Evolutionary conservation across 805 yeast species (phyloP), one percentile per base, ranked within the genome.

Genomic region (Maudiozyma pseudohumilis): DNA sequence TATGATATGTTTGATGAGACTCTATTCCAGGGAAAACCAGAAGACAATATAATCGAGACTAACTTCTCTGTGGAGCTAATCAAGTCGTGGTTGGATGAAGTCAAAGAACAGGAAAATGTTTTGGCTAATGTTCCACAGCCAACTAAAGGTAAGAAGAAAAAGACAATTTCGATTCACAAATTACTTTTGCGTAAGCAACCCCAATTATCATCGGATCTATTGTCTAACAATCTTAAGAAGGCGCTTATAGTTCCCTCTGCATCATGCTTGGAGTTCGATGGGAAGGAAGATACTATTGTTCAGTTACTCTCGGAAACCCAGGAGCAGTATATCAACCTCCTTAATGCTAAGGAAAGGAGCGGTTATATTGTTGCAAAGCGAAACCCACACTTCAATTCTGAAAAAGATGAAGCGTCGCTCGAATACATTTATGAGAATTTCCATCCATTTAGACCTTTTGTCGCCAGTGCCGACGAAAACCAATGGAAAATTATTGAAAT

Each of bases 131-230:
- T 34, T 12, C 46, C 46, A 4, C 22, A 45, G n/a, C 30, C 36
- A 10, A 29, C 19, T 10, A 19, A 32, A 11, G 40, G 46, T 5
- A 61, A 60, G 38, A 61, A 62, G 36, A 68, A 68, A 43, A 55
- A 58, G 18, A 77, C 72, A 45, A 68, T 70, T 0, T 64, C 66
- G 11, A 73, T 88, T 20, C 85, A 81, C 43, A 85, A 84, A 51
- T 56, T 84, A 9, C 56, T 80, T 21, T 80, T 83, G 46, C 65
- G 75, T 16, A 75, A 78, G 43, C 74, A 76, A 2, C 78, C 94
- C 16, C 81, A 80, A 46, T 60, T 88, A 22, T 81, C 96, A 0
- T 74, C 89, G 6, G 95, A 85, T 40, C 61, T 89, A 50, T 69
- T 89, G 8, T 80, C 77, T 32, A 77, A 77, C 41, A 64, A 66